Percentiles rank a stretch among this genome's conserved stretches.
These are phyloP conservation scores for Meyerozyma elateridarum DNA, from an alignment of 1,139 yeast genomes.

Conservation along the genomic window DNA sequence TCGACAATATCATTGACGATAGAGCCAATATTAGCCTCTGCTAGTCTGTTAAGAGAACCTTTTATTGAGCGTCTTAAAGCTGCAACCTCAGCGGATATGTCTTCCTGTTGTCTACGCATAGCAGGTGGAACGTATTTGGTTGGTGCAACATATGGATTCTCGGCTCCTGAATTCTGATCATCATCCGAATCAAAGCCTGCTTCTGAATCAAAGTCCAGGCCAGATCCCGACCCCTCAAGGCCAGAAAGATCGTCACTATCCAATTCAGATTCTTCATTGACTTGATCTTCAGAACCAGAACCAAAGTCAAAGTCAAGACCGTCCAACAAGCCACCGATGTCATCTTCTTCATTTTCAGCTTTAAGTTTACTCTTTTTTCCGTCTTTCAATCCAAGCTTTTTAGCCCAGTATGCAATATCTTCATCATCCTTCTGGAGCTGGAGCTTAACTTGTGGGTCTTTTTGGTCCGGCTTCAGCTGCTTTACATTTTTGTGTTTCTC, in stretches of 20 bases:
- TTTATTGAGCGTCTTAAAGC: conserved; percentile 60
- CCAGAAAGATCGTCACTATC: conserved; percentile 18
- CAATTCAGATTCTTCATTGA: conserved; percentile 13
- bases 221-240: conserved; percentile 24
- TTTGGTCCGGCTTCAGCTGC: conserved; percentile 13
- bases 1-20: conserved; percentile 67
- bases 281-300: conserved; percentile 14
- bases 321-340: conserved; percentile 68
- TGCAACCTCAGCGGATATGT: conserved; percentile 45
- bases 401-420: conserved; percentile 80
- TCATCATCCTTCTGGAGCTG: conserved; percentile 57
- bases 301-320: conserved; percentile 66
- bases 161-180: conserved; percentile 40
- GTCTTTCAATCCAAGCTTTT: conserved; percentile 67
- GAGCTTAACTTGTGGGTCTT: conserved; percentile 6
- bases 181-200: conserved; percentile 18
- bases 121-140: conserved; percentile 82
- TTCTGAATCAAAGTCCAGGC: conserved; percentile 16
- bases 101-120: conserved; percentile 50
- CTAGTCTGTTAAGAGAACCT: conserved; percentile 78
- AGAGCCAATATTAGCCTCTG: conserved; percentile 74
- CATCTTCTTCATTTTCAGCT: conserved; percentile 58
- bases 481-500: conserved; percentile 10
- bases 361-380: conserved; percentile 40
- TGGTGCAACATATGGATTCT: conserved; percentile 79